Evolutionary conservation across 768 basidiomycete genomes (phyloP).

Genomic region (Boletus subparvulus): DNA sequence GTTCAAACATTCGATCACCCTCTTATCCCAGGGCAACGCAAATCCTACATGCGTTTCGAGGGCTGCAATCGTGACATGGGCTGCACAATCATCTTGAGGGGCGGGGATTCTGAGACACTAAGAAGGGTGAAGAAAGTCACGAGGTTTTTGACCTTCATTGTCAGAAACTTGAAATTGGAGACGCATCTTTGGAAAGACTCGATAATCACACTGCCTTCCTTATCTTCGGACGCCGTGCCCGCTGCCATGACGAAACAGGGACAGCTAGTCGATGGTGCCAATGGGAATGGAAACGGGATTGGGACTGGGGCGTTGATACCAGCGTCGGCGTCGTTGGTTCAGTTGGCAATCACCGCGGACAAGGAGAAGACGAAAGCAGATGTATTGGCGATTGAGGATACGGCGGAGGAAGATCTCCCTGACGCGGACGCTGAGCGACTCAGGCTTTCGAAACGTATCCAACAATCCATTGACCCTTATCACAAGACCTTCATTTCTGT

Average conservation of each 20-base stretch:
- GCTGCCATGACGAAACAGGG: constrained; percentile 24
- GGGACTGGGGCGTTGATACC: constrained; percentile 16
- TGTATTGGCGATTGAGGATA: constrained; percentile 24
- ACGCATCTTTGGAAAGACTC: constrained; percentile 92
- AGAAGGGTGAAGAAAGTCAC: constrained; percentile 89
- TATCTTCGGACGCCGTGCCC: constrained; percentile 67
- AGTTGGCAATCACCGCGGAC: constrained; percentile 19
- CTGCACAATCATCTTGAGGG: constrained; percentile 90
- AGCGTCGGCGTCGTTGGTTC: constrained; percentile 26
- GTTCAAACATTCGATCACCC: constrained; percentile 94
- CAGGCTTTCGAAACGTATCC: constrained; percentile 72
- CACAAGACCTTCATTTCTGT: constrained; percentile 86
- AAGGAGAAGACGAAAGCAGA: constrained; percentile 17
- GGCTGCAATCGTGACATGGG: constrained; percentile 92
- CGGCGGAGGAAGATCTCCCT: constrained; percentile 49
- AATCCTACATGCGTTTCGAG: constrained; percentile 98
- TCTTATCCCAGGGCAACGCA: constrained; percentile 89
- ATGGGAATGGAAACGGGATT: constrained; percentile 21
- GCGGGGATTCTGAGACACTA: constrained; percentile 78
- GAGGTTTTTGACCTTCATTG: constrained; percentile 87
- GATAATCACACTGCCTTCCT: constrained; percentile 68
- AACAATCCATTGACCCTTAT: constrained; percentile 82
- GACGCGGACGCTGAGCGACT: constrained; percentile 72
- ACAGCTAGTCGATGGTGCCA: constrained; percentile 24
- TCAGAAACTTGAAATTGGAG: constrained; percentile 91